These are phyloP conservation scores for Geotrichum armillariae DNA, from an alignment of 1,139 yeast species.

Conservation along the genomic window DNA sequence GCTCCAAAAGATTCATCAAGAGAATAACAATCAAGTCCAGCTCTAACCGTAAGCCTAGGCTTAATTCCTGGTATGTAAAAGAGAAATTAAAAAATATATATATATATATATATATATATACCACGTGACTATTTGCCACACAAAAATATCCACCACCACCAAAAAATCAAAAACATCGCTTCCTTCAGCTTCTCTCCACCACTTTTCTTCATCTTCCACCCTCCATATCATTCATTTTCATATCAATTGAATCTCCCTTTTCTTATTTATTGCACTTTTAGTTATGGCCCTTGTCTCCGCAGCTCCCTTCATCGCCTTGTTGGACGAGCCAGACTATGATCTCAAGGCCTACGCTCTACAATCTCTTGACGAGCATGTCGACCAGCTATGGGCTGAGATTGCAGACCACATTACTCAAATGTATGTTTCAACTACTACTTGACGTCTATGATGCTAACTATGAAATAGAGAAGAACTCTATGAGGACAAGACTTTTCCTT, in stretches of 20 bases:
- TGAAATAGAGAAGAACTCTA: slow-evolving; percentile 67
- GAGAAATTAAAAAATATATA: too few relatives aligned
- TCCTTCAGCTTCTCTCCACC: not conserved
- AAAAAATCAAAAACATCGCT: not conserved
- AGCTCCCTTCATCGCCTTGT: slow-evolving; percentile 85
- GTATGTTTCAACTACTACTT: slow-evolving; percentile 24
- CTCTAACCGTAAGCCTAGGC: too few relatives aligned
- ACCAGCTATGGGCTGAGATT: slow-evolving; percentile 96
- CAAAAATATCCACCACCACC: slow-evolving; percentile 3
- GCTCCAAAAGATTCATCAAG: too few relatives aligned
- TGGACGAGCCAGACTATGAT: slow-evolving; percentile 74
- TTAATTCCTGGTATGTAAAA: too few relatives aligned
- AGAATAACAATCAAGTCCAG: too few relatives aligned
- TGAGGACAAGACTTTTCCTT: slow-evolving; percentile 77
- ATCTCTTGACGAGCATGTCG: slow-evolving; percentile 79
- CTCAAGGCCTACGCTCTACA: slow-evolving; percentile 84
- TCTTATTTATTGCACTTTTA: not conserved
- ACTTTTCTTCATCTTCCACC: not conserved
- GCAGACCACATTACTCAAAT: slow-evolving; percentile 84
- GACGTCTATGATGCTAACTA: slow-evolving; percentile 15
- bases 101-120: too few relatives aligned
- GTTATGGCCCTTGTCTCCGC: slow-evolving; percentile 45
- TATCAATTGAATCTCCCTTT: not conserved
- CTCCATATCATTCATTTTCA: not conserved
- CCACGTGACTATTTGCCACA: not conserved